Base-by-base conservation (phyloP, 106 monocot genomes). In the Dioscorea dumetorum region DNA sequence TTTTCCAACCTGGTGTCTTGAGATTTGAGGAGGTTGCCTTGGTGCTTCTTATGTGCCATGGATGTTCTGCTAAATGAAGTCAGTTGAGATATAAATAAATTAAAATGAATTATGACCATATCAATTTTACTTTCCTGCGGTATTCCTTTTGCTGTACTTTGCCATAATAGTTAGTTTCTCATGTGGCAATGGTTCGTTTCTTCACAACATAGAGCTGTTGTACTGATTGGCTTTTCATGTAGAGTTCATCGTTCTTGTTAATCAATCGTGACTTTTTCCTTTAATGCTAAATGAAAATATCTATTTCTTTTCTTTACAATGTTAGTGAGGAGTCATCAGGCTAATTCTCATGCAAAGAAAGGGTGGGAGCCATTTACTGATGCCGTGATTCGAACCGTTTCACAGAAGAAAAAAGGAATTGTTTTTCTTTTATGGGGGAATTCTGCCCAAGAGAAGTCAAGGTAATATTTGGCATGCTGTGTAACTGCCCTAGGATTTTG, bases 401-500 rank as follows among this genome's bases (percentile, higher is more conserved):
- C 97, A 58, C 80, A 88, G 74, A 87, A 87, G 82, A 89, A 84
- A 84, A 67, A 80, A 21, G 88, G 82, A 60, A 54, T 97, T 67
- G 82, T 91, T 49, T 97, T 97, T 71, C 88, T 97, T 72, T 84
- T 97, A 10, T 97, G 95, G 95, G 95, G 91, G 78, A 97, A 97
- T 72, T 91, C 76, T 76, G 91, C 95, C 67, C 91, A 97, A 70
- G 78, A 76, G 28, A 97, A 97, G 59, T 63, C 74, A 50, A 91
- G 74, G 97, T 92, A 77, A 54, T 18, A 67, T 73, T 12, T 57
- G 1, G 6, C 41, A 41, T 41, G 10, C 41, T 5, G 6, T 41
- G 41, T 10, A 41, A 10, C 41, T 41, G 41, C 5, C 10, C 28
- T 28, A 28, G 28, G 41, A 10, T 41, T 6, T 41, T 41, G 41